Percentiles rank a stretch among this genome's conserved stretches.
phyloP scores from a whole-genome alignment of 768 basidiomycete species.

The Psilocybe sp. region DNA sequence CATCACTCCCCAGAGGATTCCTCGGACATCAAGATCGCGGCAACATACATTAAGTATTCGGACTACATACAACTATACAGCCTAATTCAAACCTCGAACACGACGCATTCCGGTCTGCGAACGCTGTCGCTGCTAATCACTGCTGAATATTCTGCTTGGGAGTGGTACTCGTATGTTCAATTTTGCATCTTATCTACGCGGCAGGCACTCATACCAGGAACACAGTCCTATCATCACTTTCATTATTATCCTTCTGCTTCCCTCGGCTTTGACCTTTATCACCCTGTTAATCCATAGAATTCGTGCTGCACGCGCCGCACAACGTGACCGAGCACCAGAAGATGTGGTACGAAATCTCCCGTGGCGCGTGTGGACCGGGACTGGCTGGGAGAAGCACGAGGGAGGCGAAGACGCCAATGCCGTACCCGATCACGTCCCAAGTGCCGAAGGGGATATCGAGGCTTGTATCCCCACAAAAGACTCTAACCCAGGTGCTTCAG shows the following conservation, averaged over 20 bases:
- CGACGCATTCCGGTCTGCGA: conserved; percentile 72
- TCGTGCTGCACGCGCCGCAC: conserved; percentile 77
- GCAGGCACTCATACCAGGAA: conserved; percentile 7
- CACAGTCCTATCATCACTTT: conserved; percentile 81
- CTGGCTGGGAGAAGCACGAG: conserved; percentile 77
- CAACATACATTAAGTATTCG: conserved; percentile 84
- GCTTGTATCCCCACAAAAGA: conserved; percentile 26
- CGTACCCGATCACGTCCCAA: conserved; percentile 19
- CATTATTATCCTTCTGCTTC: conserved; percentile 84
- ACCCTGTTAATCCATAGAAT: conserved; percentile 89
- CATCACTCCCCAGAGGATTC: conserved; percentile 60
- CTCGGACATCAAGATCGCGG: conserved; percentile 78
- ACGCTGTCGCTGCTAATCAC: conserved; percentile 78
- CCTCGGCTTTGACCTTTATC: conserved; percentile 83
- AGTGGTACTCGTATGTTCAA: conserved; percentile 82
- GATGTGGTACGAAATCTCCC: conserved; percentile 76
- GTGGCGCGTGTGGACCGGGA: conserved; percentile 81
- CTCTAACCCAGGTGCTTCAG: conserved; percentile 7
- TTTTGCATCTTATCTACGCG: background rate
- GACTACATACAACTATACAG: conserved; percentile 70
- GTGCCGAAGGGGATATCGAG: conserved; percentile 34
- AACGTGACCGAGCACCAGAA: conserved; percentile 81
- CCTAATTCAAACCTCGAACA: conserved; percentile 73
- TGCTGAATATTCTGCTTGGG: conserved; percentile 81
- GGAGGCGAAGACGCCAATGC: conserved; percentile 31